Base-by-base conservation (phyloP, 2,329 filamentous ascomycete genomes). In the Epichloe sylvatica region DNA sequence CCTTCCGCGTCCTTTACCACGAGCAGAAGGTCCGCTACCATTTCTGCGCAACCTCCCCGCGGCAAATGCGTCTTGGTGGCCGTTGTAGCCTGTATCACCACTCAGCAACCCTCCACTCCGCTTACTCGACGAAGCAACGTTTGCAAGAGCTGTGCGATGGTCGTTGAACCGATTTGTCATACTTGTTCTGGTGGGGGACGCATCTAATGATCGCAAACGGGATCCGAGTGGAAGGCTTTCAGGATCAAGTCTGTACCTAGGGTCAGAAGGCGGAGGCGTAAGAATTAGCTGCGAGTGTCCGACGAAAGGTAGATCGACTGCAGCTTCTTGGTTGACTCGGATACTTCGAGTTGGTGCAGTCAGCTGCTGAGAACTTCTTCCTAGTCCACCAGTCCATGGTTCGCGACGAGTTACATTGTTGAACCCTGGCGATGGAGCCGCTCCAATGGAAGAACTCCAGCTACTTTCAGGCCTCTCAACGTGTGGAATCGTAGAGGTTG, bases 181-280 rank as follows among this genome's bases (percentile, higher is more conserved):
- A 41, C 21, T 34, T n/a, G 12, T 5, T 6, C 30, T 44, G 5
- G 46, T 46, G 15, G 45, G 45, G 3, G 25, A 50, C 12, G 17
- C n/a, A 35, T 40, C 36, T 21, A 40, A 5, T 12, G 37, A 25
- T 35, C 2, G 40, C 34, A 38, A 40, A 40, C 17, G 47, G 15
- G 12, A 19, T 25, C 33, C 30, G 13, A n/a, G 5, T 17, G 17
- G 38, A 5, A 12, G 37, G 25, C 23, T 37, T 5, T 25, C 23
- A 25, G 30, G 8, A 7, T 37, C 25, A 41, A 13, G 0, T 41
- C 46, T 47, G 9, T 34, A 3, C 40, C 52, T 45, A 15, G 35
- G 40, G 39, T 53, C 43, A 21, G 52, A 51, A n/a, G 49, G 50
- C 19, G 52, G 52, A 30, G 52, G 49, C 30, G 50, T 49, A n/a